Conservation (phyloP, 495 filamentous ascomycete genomes). For the Trypethelium eluteriae region DNA sequence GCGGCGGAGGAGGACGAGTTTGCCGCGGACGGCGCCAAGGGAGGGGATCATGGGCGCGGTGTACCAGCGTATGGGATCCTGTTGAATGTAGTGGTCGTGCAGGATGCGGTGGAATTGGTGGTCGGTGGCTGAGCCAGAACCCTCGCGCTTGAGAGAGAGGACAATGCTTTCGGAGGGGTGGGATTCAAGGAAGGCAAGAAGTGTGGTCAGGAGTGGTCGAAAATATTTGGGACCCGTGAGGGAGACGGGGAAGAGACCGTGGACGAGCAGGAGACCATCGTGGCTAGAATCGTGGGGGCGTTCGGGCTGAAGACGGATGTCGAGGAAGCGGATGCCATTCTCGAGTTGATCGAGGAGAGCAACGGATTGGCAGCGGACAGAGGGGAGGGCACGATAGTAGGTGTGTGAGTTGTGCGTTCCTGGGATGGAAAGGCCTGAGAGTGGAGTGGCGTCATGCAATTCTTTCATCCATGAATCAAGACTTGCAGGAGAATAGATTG, state of each 20-base stretch:
- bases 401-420: constrained; percentile 95
- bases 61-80: constrained; percentile 61
- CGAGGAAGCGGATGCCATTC: constrained; percentile 91
- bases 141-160: constrained; percentile 86
- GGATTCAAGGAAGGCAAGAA: constrained; percentile 64
- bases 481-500: constrained; percentile 65
- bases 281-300: constrained; percentile 47
- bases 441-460: constrained; percentile 56
- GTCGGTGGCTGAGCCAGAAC: constrained; percentile 70
- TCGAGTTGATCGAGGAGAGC: constrained; percentile 65
- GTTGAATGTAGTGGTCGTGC: constrained; percentile 57
- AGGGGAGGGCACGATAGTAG: constrained; percentile 72
- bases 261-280: constrained; percentile 58
- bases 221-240: constrained; percentile 68
- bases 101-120: constrained; percentile 67
- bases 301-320: constrained; percentile 69
- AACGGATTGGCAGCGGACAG: constrained; percentile 88
- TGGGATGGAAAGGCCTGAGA: constrained; percentile 81
- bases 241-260: constrained; percentile 64
- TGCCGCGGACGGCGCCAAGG: constrained; percentile 72
- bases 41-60: constrained; percentile 69
- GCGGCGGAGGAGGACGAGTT: constrained; percentile 77
- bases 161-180: constrained; percentile 79
- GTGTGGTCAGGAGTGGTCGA: constrained; percentile 57
- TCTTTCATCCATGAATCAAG: constrained; percentile 74